Percentiles rank a stretch among this genome's conserved stretches.
These are phyloP conservation scores for Raddia distichophylla DNA, from an alignment of 176 grass and related monocot species.

Conservation along the genomic window DNA sequence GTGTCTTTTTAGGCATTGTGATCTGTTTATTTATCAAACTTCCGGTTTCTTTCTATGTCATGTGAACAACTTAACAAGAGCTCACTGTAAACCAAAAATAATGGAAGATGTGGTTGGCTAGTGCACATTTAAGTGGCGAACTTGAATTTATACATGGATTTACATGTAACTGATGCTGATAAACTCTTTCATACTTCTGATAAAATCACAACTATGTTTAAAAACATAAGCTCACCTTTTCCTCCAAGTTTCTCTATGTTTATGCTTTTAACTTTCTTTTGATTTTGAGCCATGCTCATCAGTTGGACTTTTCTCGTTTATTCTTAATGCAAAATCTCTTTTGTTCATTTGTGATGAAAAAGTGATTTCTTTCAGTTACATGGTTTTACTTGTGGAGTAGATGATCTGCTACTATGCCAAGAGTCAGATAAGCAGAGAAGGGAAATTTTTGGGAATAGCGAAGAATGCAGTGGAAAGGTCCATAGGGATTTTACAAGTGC, in stretches of 20 bases:
- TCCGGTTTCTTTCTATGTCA: not conserved
- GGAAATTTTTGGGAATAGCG: slow-evolving; percentile 47
- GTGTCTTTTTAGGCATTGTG: no score
- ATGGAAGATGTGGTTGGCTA: no score
- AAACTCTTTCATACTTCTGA: not conserved
- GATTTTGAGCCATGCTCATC: not conserved
- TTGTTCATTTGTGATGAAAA: not conserved
- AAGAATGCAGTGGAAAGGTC: slow-evolving; percentile 47
- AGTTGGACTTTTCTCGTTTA: not conserved
- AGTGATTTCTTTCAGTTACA: slow-evolving; percentile 64
- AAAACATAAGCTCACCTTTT: not conserved
- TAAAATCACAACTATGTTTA: slow-evolving; percentile 14
- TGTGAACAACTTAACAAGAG: no score
- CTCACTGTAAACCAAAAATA: no score
- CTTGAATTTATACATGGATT: no score
- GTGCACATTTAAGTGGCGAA: no score
- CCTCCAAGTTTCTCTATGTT: not conserved
- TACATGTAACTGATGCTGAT: not conserved
- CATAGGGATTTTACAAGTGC: slow-evolving; percentile 52
- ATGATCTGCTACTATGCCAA: slow-evolving; percentile 67
- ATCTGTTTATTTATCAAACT: not conserved
- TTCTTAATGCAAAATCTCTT: not conserved
- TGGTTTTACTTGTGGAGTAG: slow-evolving; percentile 95
- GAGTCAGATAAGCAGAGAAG: slow-evolving; percentile 41
- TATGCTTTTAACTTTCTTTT: not conserved